A percentile compares a stretch with the other conserved stretches of the same genome.
These are phyloP conservation scores for Colletotrichum cordylinicola DNA, from an alignment of 2,329 filamentous ascomycete genomes.

Conservation along the genomic window DNA sequence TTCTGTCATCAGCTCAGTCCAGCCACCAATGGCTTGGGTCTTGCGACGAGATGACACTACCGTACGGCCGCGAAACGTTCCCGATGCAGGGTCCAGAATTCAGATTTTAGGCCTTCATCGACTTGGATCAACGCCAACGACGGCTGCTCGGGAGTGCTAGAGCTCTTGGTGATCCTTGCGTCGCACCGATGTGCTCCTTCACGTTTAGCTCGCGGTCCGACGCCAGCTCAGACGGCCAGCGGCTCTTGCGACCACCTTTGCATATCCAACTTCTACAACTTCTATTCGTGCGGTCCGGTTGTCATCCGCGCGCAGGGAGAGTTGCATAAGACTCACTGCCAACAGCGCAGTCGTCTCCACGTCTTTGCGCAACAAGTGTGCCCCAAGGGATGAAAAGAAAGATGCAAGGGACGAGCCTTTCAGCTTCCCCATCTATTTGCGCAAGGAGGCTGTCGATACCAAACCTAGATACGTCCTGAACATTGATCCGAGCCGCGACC, in stretches of 20 bases:
- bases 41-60: not conserved
- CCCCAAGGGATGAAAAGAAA: not conserved
- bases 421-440: not conserved
- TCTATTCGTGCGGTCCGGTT: not conserved
- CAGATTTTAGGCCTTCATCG: not conserved
- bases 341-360: not conserved
- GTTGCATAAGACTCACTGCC: not conserved
- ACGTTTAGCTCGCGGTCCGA: not conserved
- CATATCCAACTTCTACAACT: not conserved
- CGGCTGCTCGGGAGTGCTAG: not conserved
- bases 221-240: not conserved
- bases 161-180: not conserved
- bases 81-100: constrained; percentile 4
- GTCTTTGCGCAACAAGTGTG: not conserved
- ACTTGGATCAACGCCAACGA: not conserved
- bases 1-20: not conserved
- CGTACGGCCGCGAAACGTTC: not conserved
- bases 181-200: not conserved
- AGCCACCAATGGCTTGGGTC: constrained; percentile 2
- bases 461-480: not conserved
- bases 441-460: not conserved
- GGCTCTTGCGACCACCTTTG: not conserved
- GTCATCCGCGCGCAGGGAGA: not conserved
- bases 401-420: not conserved
- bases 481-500: not conserved